A percentile compares a stretch with the other conserved stretches of the same genome.
Conservation (phyloP, 140 eudicot genomes). For the Stevia rebaudiana region DNA sequence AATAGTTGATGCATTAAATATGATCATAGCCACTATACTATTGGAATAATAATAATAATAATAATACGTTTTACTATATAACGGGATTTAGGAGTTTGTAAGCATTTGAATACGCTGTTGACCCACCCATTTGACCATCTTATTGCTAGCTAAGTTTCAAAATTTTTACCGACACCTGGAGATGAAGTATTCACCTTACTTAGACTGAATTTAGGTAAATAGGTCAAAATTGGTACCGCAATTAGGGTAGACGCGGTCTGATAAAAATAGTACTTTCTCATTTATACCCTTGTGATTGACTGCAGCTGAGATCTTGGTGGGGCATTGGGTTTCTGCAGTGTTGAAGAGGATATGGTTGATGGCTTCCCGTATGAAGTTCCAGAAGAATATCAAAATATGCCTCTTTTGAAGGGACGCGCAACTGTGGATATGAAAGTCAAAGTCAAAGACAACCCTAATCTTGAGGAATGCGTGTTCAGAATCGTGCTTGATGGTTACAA, state of each 20-base stretch:
- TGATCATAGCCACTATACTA: not conserved
- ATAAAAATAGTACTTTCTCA: conserved; percentile 54
- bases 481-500: conserved; percentile 92
- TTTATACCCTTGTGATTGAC: conserved; percentile 89
- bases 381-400: conserved; percentile 86
- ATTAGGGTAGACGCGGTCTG: conserved; percentile 9
- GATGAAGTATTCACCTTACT: not conserved
- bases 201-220: not conserved
- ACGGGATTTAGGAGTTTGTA: not conserved
- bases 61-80: not conserved
- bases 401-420: conserved; percentile 89
- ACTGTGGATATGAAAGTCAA: conserved; percentile 98
- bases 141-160: not conserved
- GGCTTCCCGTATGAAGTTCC: conserved; percentile 96
- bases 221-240: not conserved
- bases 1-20: not conserved
- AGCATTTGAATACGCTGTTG: not conserved
- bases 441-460: conserved; percentile 92
- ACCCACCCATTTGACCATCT: not conserved
- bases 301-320: conserved; percentile 99
- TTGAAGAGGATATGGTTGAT: conserved; percentile 99
- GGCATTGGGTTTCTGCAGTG: conserved; percentile 99
- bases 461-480: conserved; percentile 75
- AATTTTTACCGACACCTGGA: not conserved
- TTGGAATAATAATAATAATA: too few relatives aligned